A percentile compares a stretch with the other conserved stretches of the same genome.
Evolutionary conservation across 768 basidiomycete genomes (phyloP).

Genomic region (Amanita jacksonii): DNA sequence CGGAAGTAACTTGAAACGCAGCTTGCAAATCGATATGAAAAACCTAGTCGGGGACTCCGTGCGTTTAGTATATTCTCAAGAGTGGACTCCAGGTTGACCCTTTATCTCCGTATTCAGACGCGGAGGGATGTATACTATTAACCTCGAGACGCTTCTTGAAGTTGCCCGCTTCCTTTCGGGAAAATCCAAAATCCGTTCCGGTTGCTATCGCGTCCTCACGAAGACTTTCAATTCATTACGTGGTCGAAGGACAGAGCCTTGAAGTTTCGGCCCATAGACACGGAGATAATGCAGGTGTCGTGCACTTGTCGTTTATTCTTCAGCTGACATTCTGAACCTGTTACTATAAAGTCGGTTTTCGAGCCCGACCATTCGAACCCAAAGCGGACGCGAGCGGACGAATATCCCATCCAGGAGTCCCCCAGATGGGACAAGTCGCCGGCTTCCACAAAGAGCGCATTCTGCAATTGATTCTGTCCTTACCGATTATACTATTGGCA

Average conservation of each 20-base stretch:
- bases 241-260: conserved; percentile 88
- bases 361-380: conserved; percentile 21
- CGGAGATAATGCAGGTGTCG: conserved; percentile 63
- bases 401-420: conserved; percentile 47
- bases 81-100: conserved; percentile 29
- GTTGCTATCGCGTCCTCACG: conserved; percentile 92
- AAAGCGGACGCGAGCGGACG: conserved; percentile 13
- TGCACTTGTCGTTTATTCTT: conserved; percentile 6
- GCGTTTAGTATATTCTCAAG: background rate
- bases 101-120: too few species aligned
- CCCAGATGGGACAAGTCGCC: conserved; percentile 25
- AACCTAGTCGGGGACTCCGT: conserved; percentile 73
- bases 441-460: conserved; percentile 54
- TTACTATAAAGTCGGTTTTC: conserved; percentile 42
- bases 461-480: conserved; percentile 58
- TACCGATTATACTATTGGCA: conserved; percentile 56
- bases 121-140: conserved; percentile 90
- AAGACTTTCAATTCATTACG: conserved; percentile 66
- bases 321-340: background rate
- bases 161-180: conserved; percentile 81
- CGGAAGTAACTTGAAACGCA: too few species aligned
- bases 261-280: conserved; percentile 81
- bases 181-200: conserved; percentile 76
- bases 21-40: conserved; percentile 73
- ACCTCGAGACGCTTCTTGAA: conserved; percentile 78